These are phyloP conservation scores for Geranomyces variabilis DNA, from an alignment of 192 early-diverging fungal species.

Conservation along the genomic window DNA sequence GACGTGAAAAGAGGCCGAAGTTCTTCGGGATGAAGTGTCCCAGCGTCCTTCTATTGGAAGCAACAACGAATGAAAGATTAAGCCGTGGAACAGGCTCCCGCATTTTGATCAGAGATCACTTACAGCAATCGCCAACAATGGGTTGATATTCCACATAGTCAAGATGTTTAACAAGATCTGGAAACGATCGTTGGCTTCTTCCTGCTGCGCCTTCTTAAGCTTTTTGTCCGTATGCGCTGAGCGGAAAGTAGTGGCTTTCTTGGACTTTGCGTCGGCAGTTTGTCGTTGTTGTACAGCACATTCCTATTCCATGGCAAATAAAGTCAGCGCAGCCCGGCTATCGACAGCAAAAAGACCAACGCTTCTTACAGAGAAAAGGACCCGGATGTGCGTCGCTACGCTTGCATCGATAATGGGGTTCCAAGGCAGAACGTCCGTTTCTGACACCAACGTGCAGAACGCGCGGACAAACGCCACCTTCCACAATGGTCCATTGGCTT, in stretches of 20 bases:
- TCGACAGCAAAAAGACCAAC: too few relatives aligned
- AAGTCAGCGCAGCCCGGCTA: too few relatives aligned
- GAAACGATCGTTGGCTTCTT: conserved; percentile 70
- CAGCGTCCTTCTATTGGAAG: conserved; percentile 63
- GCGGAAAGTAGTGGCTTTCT: conserved; percentile 29
- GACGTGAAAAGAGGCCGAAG: conserved; percentile 71
- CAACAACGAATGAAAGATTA: neutral
- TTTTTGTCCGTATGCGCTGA: conserved; percentile 47
- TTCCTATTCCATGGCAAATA: neutral
- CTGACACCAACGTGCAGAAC: conserved; percentile 71
- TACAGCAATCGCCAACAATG: conserved; percentile 73
- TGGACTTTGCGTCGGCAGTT: conserved; percentile 22
- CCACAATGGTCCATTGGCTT: conserved; percentile 72
- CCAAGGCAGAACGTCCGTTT: conserved; percentile 60
- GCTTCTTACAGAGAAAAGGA: conserved; percentile 57
- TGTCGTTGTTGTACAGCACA: conserved; percentile 12
- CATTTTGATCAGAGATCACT: conserved; percentile 27
- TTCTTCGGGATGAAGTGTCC: conserved; percentile 67
- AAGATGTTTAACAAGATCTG: conserved; percentile 81
- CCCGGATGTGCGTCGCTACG: conserved; percentile 63
- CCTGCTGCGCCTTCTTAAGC: conserved; percentile 48
- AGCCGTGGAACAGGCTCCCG: neutral
- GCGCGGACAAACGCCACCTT: conserved; percentile 81
- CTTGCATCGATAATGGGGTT: conserved; percentile 66
- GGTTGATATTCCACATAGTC: conserved; percentile 74